phyloP scores from a whole-genome alignment of 768 basidiomycete genomes.

The Cystobasidium onofrii region DNA sequence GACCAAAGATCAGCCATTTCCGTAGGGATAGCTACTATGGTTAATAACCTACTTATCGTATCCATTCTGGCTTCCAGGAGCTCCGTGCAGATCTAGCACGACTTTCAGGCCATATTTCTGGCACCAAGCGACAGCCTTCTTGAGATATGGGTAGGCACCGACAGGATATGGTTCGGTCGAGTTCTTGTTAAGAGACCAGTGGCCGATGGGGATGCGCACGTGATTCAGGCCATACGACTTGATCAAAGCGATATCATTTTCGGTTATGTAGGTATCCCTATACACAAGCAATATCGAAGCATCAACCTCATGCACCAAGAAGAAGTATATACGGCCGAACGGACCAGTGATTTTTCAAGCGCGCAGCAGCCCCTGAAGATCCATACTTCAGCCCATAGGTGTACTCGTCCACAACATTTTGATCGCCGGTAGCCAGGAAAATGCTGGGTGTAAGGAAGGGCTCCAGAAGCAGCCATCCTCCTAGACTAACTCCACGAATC shows the following conservation, averaged over 20 bases:
- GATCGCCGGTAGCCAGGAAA: constrained; percentile 61
- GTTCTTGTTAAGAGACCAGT: constrained; percentile 8
- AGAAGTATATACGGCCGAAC: background rate
- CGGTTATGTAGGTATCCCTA: constrained; percentile 26
- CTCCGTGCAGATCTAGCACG: constrained; percentile 35
- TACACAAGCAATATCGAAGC: background rate
- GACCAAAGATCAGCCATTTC: too few relatives aligned
- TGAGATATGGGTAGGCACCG: constrained; percentile 32
- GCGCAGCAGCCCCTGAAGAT: background rate
- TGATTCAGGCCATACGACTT: constrained; percentile 28
- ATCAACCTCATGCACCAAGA: background rate
- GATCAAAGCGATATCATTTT: background rate
- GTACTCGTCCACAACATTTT: constrained; percentile 63
- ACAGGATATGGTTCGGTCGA: constrained; percentile 18
- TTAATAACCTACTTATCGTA: constrained; percentile 36
- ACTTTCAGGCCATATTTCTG: constrained; percentile 32
- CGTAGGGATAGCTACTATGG: too few relatives aligned
- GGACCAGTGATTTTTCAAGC: constrained; percentile 22
- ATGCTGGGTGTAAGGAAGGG: constrained; percentile 73
- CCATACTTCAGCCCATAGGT: constrained; percentile 24
- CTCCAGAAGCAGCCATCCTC: constrained; percentile 57
- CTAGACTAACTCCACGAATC: constrained; percentile 76
- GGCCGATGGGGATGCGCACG: constrained; percentile 19
- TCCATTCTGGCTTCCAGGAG: constrained; percentile 34
- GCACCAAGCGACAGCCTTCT: constrained; percentile 33